These are phyloP conservation scores for Rhynchosporium graminicola DNA, from an alignment of 2,329 filamentous ascomycete genomes.

Conservation along the genomic window DNA sequence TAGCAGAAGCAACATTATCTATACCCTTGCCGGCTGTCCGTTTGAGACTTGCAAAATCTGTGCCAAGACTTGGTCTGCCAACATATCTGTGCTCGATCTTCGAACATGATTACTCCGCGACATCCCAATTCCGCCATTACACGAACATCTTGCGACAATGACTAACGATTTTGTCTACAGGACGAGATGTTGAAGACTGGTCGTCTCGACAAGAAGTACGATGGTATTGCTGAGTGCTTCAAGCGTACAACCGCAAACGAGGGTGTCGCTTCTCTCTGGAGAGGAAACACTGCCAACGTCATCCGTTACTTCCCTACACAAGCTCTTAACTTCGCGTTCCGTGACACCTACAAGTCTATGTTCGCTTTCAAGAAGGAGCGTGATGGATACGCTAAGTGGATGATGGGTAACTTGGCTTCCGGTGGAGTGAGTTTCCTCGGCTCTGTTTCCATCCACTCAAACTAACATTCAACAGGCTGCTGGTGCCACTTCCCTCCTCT, in stretches of 20 bases:
- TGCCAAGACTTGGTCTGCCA: conserved; percentile 6
- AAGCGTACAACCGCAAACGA: conserved; percentile 83
- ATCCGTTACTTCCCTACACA: conserved; percentile 99
- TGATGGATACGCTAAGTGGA: conserved; percentile 98
- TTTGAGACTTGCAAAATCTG: conserved; percentile 28
- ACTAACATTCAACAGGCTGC: conserved; percentile 62
- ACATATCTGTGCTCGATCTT: background rate
- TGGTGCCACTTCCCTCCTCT: conserved; percentile 99
- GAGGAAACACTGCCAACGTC: conserved; percentile 99
- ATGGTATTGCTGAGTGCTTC: conserved; percentile 95
- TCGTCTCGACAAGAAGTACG: conserved; percentile 97
- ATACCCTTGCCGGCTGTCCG: conserved; percentile 22
- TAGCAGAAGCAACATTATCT: conserved; percentile 7
- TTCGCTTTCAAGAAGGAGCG: conserved; percentile 99
- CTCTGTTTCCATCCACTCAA: background rate
- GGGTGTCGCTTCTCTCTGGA: conserved; percentile 94
- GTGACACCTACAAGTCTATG: conserved; percentile 99
- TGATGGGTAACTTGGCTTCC: conserved; percentile 98
- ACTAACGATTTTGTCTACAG: conserved; percentile 49
- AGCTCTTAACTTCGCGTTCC: conserved; percentile 99
- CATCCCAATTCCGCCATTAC: background rate
- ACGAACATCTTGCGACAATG: conserved; percentile 7
- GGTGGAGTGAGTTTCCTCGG: conserved; percentile 79
- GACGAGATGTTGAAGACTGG: conserved; percentile 99
- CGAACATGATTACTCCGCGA: background rate